Evolutionary conservation across 176 grass and related monocot species (phyloP), one percentile per base, ranked within the genome.

Genomic region (Ensete ventricosum): DNA sequence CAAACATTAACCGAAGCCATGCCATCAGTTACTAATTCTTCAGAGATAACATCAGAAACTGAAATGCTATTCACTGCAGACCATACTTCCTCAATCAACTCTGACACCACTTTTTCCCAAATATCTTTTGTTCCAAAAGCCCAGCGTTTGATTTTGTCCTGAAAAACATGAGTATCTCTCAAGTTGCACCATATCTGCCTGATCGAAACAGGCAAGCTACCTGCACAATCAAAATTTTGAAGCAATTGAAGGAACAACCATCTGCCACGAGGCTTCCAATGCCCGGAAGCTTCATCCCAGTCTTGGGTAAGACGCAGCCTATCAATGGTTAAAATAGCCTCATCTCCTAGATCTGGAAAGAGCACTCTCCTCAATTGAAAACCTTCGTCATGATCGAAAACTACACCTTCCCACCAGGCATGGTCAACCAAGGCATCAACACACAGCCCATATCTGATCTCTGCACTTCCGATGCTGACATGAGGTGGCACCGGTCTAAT

Each of bases 321-420:
- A 69, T 88, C 70, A 59, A 96, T 73, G 1, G 52, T 2, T 14
- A 96, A 55, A 62, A 73, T 80, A 48, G 78, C 62, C 67, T 88
- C 70, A 67, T 91, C 89, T 25, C 81, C 88, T 85, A 84, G 77
- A 82, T 96, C 92, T 75, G 92, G 92, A 73, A 91, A 96, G 54
- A 88, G 20, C 26, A 96, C 53, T 71, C 34, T 86, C 77, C 79
- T 84, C 60, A 88, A 50, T 81, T 75, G 60, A 17, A 77, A 85
- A 1, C 63, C 77, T 79, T 87, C 78, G 48, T 58, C 71, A 27
- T 77, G 84, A 80, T 96, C 92, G 62, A 80, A 54, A 16, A 88
- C 71, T 9, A 91, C 83, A 71, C 92, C 92, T 84, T 96, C 92
- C 81, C 78, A 96, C 52, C 84, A 88, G 72, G 83, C 87, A 67